Conservation (phyloP, 108 stramenopile species). For the Pseudonitzschia multiseries region DNA sequence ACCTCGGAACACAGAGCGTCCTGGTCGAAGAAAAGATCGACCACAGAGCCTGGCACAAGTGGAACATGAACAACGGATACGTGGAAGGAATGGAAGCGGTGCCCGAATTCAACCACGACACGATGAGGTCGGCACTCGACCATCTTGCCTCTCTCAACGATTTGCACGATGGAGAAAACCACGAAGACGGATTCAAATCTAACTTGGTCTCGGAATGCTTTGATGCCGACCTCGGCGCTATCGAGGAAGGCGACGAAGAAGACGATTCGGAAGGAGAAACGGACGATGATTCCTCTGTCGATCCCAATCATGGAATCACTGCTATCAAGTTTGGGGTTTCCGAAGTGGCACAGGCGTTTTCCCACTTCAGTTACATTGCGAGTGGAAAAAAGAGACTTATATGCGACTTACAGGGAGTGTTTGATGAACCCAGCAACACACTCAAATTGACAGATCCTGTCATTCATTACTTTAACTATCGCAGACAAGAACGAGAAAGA, state of each 20-base stretch:
- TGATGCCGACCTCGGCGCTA: conserved; percentile 36
- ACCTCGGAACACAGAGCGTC: conserved; percentile 35
- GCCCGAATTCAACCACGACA: conserved; percentile 12
- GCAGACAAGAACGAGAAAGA: conserved; percentile 3
- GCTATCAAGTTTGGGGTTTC: conserved; percentile 2
- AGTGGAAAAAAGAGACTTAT: conserved; percentile 24
- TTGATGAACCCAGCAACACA: conserved; percentile 12
- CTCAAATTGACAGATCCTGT: conserved; percentile 37
- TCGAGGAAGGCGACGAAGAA: conserved; percentile 37
- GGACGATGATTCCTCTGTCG: conserved; percentile 18
- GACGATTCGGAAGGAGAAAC: conserved; percentile 23
- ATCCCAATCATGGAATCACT: conserved; percentile 4
- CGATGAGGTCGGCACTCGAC: conserved; percentile 5
- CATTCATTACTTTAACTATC: conserved; percentile 29
- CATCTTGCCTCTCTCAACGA: conserved; percentile 9
- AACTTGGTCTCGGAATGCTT: background rate
- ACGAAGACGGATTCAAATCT: background rate
- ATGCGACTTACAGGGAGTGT: conserved; percentile 42
- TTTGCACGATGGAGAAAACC: background rate
- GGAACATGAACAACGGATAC: conserved; percentile 15
- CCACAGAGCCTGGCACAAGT: conserved; percentile 10
- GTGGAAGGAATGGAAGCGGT: conserved; percentile 9
- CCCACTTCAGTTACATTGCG: conserved; percentile 34
- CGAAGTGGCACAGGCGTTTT: conserved; percentile 45
- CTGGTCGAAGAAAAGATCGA: conserved; percentile 22